Conservation (phyloP, 768 basidiomycete genomes). For the Mycena kentingensis region DNA sequence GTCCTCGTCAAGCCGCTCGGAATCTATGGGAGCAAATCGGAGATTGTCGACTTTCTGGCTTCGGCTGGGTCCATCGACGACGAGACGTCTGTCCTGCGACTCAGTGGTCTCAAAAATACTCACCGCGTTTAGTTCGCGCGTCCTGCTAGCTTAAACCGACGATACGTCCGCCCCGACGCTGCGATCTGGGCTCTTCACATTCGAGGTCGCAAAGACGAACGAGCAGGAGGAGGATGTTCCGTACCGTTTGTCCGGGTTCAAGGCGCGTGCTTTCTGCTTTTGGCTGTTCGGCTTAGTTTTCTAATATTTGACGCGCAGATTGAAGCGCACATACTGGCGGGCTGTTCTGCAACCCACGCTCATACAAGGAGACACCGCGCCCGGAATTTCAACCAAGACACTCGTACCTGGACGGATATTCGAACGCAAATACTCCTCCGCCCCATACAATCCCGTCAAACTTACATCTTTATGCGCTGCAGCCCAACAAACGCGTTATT, state of each 20-base stretch:
- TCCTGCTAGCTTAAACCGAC: conserved; percentile 13
- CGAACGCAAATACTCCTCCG: too few species aligned
- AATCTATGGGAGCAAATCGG: conserved; percentile 55
- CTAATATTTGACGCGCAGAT: too few species aligned
- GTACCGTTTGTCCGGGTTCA: conserved; percentile 45
- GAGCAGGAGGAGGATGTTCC: conserved; percentile 56
- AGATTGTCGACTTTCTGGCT: conserved; percentile 49
- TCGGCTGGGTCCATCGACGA: conserved; percentile 41
- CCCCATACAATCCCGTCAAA: too few species aligned
- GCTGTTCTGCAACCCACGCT: too few species aligned
- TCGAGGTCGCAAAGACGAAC: conserved; percentile 53
- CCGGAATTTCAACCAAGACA: too few species aligned
- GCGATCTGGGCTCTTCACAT: conserved; percentile 54
- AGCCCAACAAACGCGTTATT: too few species aligned
- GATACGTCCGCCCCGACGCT: conserved; percentile 31
- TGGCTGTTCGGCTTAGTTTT: too few species aligned
- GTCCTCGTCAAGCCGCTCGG: conserved; percentile 51
- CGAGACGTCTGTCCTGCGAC: conserved; percentile 37
- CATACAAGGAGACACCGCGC: too few species aligned
- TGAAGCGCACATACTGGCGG: too few species aligned
- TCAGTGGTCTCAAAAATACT: background rate
- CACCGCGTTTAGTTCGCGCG: background rate
- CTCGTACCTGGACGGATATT: too few species aligned
- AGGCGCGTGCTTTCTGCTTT: conserved; percentile 37
- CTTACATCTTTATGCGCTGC: too few species aligned